Percentiles rank a stretch among this genome's conserved stretches.
Conservation (phyloP, 2,329 filamentous ascomycete genomes). For the Phoma herbarum region DNA sequence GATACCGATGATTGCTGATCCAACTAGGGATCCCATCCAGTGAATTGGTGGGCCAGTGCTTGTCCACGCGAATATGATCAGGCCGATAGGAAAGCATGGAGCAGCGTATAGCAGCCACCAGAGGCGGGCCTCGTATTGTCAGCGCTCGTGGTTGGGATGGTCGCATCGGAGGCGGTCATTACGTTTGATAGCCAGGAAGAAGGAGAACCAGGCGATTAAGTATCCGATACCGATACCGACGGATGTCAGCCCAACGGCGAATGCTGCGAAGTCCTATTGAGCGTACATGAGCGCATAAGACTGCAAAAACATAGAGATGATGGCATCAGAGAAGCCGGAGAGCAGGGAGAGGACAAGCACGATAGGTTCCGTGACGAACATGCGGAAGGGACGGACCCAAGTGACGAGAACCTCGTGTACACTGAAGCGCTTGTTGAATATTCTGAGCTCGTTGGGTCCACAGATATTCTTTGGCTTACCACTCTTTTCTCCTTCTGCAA, state of each 20-base stretch:
- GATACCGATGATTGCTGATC: conserved; percentile 72
- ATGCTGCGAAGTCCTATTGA: conserved; percentile 70
- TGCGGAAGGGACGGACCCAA: conserved; percentile 71
- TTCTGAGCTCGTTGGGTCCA: conserved; percentile 74
- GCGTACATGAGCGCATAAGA: conserved; percentile 73
- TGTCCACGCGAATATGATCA: conserved; percentile 77
- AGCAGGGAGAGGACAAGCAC: conserved; percentile 75
- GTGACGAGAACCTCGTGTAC: conserved; percentile 55
- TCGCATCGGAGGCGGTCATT: conserved; percentile 42
- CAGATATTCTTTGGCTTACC: conserved; percentile 70
- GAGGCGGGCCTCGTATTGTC: conserved; percentile 63
- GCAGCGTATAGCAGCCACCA: conserved; percentile 71
- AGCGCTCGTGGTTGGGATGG: conserved; percentile 40
- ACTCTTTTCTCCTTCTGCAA: conserved; percentile 68
- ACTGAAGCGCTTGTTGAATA: conserved; percentile 49
- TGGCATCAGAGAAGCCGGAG: conserved; percentile 77
- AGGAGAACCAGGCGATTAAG: conserved; percentile 68
- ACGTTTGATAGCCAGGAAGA: conserved; percentile 62
- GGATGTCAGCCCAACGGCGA: conserved; percentile 69
- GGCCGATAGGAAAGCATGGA: conserved; percentile 70
- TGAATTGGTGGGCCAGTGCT: conserved; percentile 69
- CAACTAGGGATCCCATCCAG: conserved; percentile 75
- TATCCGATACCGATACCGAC: conserved; percentile 69
- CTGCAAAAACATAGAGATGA: conserved; percentile 82
- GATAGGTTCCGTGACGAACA: conserved; percentile 80